Percentiles rank a stretch among this genome's conserved stretches.
Conservation (phyloP, 2,329 filamentous ascomycete species). For the Xylariaceae sp. region DNA sequence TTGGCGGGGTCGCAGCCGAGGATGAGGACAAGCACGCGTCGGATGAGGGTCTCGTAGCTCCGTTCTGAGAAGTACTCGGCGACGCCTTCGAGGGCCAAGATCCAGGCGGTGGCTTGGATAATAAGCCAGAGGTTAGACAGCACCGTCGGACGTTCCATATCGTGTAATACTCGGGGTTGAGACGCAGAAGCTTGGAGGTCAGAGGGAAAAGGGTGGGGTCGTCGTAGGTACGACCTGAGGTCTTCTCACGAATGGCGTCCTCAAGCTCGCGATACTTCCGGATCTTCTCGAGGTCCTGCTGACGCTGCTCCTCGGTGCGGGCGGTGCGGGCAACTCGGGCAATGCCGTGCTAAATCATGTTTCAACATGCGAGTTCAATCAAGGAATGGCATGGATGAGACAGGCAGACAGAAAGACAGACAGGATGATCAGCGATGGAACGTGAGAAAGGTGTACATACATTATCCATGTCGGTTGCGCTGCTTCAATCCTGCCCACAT, state of each 20-base stretch:
- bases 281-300: conserved; percentile 71
- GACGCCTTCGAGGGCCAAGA: conserved; percentile 51
- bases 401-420: background rate
- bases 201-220: conserved; percentile 56
- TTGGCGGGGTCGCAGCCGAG: conserved; percentile 47
- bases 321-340: conserved; percentile 56
- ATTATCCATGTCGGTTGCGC: conserved; percentile 28
- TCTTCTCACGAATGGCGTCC: conserved; percentile 60
- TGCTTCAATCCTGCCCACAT: background rate
- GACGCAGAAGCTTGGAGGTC: conserved; percentile 65
- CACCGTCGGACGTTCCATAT: conserved; percentile 84
- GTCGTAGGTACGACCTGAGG: conserved; percentile 39
- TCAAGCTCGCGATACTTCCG: conserved; percentile 68
- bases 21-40: conserved; percentile 53
- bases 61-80: conserved; percentile 49
- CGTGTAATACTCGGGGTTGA: conserved; percentile 86
- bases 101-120: conserved; percentile 43
- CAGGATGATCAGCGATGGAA: too few relatives aligned
- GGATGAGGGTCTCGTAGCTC: conserved; percentile 57
- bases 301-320: conserved; percentile 63
- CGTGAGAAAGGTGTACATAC: conserved; percentile 16
- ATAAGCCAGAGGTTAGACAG: conserved; percentile 56
- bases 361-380: conserved; percentile 1
- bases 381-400: background rate
- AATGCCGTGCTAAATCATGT: conserved; percentile 68